These are phyloP conservation scores for Blastocystis sp. DNA, from an alignment of 352 stramenopile species.

Conservation along the genomic window DNA sequence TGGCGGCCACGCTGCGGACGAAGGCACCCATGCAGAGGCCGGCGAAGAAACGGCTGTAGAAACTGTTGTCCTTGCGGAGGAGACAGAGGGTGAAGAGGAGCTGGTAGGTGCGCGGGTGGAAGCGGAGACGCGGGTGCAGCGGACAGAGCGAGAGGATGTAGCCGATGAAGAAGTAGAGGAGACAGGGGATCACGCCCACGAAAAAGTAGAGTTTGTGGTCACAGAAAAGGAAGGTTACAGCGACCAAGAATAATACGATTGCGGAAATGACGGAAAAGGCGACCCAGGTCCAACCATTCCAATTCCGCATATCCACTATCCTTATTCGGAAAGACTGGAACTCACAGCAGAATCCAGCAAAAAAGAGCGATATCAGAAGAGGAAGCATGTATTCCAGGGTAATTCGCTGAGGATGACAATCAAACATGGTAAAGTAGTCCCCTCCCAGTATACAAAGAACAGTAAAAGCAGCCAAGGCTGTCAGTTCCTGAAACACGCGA, in stretches of 20 bases:
- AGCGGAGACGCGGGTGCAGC: conserved; percentile 16
- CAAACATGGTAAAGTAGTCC: background rate
- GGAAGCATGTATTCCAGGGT: conserved; percentile 24
- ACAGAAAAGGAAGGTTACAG: conserved; percentile 31
- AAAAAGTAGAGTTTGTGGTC: conserved; percentile 8
- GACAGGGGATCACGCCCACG: background rate
- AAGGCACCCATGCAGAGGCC: background rate
- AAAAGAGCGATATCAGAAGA: conserved; percentile 28
- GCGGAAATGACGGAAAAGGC: conserved; percentile 50
- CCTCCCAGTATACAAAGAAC: background rate
- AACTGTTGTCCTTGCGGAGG: conserved; percentile 32
- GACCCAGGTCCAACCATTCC: conserved; percentile 9
- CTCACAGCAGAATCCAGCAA: conserved; percentile 25
- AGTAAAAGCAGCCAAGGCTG: background rate
- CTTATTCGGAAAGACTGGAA: background rate
- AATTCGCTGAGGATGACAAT: background rate
- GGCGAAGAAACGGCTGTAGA: conserved; percentile 29
- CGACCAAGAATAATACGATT: conserved; percentile 18
- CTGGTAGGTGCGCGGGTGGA: conserved; percentile 45
- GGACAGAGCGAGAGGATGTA: conserved; percentile 26
- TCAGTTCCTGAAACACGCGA: background rate
- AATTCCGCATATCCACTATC: conserved; percentile 22
- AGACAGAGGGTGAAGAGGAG: conserved; percentile 11
- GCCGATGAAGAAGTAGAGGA: conserved; percentile 40
- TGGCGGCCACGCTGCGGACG: conserved; percentile 13